Evolutionary conservation across 2,329 filamentous ascomycete genomes (phyloP).

Genomic region (Chalaropsis thielavioides): DNA sequence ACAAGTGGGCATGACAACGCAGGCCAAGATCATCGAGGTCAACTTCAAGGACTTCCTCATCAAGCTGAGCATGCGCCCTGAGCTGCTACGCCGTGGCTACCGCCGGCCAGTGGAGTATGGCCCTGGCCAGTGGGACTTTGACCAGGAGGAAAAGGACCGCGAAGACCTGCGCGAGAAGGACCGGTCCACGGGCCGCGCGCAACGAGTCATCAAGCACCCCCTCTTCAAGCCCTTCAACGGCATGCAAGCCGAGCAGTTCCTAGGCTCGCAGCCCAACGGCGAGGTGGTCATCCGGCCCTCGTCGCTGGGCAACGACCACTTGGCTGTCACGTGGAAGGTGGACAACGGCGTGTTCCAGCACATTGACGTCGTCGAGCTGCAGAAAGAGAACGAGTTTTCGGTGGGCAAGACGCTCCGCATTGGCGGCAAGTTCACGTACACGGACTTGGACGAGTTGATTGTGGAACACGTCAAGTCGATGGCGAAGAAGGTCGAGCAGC

Average conservation of each 20-base stretch:
- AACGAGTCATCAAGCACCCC: conserved; percentile 94
- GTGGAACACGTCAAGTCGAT: conserved; percentile 95
- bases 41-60: conserved; percentile 75
- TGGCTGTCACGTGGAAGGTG: conserved; percentile 97
- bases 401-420: conserved; percentile 77
- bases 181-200: conserved; percentile 67
- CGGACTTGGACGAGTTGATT: conserved; percentile 91
- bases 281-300: conserved; percentile 93
- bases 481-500: conserved; percentile 92
- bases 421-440: conserved; percentile 78
- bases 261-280: conserved; percentile 70
- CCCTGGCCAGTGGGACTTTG: conserved; percentile 74
- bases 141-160: conserved; percentile 65
- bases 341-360: conserved; percentile 94
- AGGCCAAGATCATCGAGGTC: conserved; percentile 74
- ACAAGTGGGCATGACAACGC: conserved; percentile 66
- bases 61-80: conserved; percentile 61
- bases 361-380: conserved; percentile 88
- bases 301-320: conserved; percentile 86
- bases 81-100: conserved; percentile 59
- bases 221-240: conserved; percentile 90
- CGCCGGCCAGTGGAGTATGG: conserved; percentile 55
- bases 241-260: conserved; percentile 80
- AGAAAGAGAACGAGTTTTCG: conserved; percentile 94
- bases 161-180: conserved; percentile 78